phyloP scores from a whole-genome alignment of 1,139 yeast genomes.

The Hyphopichia buzzinii region DNA sequence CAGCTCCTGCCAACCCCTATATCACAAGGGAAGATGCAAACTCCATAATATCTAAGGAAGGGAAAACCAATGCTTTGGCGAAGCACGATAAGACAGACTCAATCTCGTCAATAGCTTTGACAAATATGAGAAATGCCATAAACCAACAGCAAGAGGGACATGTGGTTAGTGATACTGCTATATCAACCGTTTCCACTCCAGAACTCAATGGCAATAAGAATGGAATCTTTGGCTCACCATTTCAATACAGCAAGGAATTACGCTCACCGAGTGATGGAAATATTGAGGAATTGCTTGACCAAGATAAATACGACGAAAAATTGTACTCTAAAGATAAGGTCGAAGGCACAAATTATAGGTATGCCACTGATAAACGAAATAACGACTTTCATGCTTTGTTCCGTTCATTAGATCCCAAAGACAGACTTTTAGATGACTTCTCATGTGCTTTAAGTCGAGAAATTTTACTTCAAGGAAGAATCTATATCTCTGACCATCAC shows the following conservation, averaged over 20 bases:
- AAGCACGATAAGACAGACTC: neutral
- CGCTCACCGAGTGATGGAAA: constrained; percentile 31
- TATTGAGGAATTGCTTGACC: constrained; percentile 6
- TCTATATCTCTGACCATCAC: constrained; percentile 78
- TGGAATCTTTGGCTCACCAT: neutral
- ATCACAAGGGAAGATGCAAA: constrained; percentile 56
- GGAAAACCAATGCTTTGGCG: constrained; percentile 6
- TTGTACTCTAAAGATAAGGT: constrained; percentile 39
- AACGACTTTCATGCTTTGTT: constrained; percentile 78
- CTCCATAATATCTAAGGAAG: constrained; percentile 38
- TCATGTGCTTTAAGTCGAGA: constrained; percentile 89
- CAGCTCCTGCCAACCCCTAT: constrained; percentile 58
- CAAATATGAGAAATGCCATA: constrained; percentile 7
- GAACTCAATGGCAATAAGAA: neutral
- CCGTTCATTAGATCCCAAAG: constrained; percentile 64
- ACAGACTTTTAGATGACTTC: constrained; percentile 76
- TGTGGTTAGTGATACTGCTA: neutral
- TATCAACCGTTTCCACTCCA: neutral
- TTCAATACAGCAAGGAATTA: constrained; percentile 11
- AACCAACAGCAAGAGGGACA: constrained; percentile 8
- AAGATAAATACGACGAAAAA: constrained; percentile 30
- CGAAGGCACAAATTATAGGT: constrained; percentile 38
- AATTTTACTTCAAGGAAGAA: constrained; percentile 84
- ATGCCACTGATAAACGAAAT: constrained; percentile 69
- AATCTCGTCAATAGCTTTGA: constrained; percentile 4